These are phyloP conservation scores for Erythrobasidium hasegawianum DNA, from an alignment of 1,284 basidiomycete genomes.

Conservation along the genomic window DNA sequence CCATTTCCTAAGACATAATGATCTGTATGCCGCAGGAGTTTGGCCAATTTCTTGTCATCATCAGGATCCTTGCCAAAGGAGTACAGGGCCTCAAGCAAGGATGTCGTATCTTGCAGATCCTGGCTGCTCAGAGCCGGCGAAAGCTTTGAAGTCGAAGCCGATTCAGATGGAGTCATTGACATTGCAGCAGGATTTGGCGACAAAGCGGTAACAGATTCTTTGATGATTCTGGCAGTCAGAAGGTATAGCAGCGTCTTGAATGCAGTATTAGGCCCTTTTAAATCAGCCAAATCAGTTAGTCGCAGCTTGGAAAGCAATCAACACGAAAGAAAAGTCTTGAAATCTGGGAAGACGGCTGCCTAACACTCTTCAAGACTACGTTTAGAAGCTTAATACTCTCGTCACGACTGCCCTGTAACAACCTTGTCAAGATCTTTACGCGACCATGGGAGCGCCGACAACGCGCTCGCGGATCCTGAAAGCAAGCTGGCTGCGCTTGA, in stretches of 20 bases:
- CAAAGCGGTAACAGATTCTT: too few relatives aligned
- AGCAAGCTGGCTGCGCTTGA: background rate
- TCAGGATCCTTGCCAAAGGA: slow-evolving; percentile 13
- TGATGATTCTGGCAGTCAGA: too few relatives aligned
- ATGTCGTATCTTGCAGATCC: slow-evolving; percentile 11
- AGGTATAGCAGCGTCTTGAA: too few relatives aligned
- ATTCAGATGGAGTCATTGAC: background rate
- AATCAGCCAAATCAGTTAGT: too few relatives aligned
- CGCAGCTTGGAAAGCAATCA: too few relatives aligned
- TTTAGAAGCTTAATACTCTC: too few relatives aligned
- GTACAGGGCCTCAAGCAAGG: slow-evolving; percentile 24
- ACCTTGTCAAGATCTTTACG: background rate
- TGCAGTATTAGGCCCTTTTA: too few relatives aligned
- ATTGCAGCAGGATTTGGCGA: too few relatives aligned
- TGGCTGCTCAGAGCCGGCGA: slow-evolving; percentile 16
- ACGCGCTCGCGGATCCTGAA: slow-evolving; percentile 30
- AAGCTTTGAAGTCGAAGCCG: slow-evolving; percentile 23
- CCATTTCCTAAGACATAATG: slow-evolving; percentile 10
- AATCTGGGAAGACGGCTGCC: too few relatives aligned
- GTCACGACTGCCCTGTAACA: too few relatives aligned
- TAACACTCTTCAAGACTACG: too few relatives aligned
- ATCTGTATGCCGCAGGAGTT: slow-evolving; percentile 33
- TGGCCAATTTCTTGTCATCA: slow-evolving; percentile 25
- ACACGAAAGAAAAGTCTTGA: too few relatives aligned
- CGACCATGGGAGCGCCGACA: slow-evolving; percentile 8